Evolutionary conservation across 495 filamentous ascomycete genomes (phyloP).

Genomic region (Lindgomyces ingoldianus): DNA sequence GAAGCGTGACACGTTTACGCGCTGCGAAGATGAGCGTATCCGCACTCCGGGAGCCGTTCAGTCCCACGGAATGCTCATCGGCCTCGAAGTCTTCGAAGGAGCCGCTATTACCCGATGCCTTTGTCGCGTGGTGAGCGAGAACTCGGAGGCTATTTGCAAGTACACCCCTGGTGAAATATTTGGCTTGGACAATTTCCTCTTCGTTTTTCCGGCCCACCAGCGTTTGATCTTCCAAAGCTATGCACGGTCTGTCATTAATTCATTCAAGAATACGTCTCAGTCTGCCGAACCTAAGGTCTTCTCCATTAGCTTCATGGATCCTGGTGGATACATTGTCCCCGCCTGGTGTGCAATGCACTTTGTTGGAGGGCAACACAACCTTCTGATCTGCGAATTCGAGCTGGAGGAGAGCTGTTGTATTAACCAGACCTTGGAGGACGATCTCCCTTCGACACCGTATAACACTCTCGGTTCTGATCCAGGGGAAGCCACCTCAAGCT

Average conservation of each 20-base stretch:
- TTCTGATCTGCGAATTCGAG: slow-evolving; percentile 29
- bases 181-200: slow-evolving; percentile 8
- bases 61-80: slow-evolving; percentile 27
- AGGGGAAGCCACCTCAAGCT: slow-evolving; percentile 12
- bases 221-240: slow-evolving; percentile 5
- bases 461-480: slow-evolving; percentile 11
- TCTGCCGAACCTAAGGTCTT: slow-evolving; percentile 21
- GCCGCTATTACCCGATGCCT: background rate
- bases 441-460: slow-evolving; percentile 11
- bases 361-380: background rate
- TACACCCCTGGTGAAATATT: slow-evolving; percentile 13
- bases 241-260: background rate
- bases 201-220: slow-evolving; percentile 7
- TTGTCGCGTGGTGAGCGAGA: slow-evolving; percentile 26
- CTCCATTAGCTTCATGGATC: slow-evolving; percentile 15
- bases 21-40: slow-evolving; percentile 29
- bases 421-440: background rate
- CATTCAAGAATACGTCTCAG: slow-evolving; percentile 2
- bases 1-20: slow-evolving; percentile 7
- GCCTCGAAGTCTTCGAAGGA: slow-evolving; percentile 8
- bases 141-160: slow-evolving; percentile 14
- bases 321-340: slow-evolving; percentile 4
- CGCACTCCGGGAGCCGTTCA: slow-evolving; percentile 22
- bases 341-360: slow-evolving; percentile 28
- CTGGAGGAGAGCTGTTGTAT: background rate